Percentiles rank a stretch among this genome's conserved stretches.
Conservation (phyloP, 768 basidiomycete species). For the Mycena venus region DNA sequence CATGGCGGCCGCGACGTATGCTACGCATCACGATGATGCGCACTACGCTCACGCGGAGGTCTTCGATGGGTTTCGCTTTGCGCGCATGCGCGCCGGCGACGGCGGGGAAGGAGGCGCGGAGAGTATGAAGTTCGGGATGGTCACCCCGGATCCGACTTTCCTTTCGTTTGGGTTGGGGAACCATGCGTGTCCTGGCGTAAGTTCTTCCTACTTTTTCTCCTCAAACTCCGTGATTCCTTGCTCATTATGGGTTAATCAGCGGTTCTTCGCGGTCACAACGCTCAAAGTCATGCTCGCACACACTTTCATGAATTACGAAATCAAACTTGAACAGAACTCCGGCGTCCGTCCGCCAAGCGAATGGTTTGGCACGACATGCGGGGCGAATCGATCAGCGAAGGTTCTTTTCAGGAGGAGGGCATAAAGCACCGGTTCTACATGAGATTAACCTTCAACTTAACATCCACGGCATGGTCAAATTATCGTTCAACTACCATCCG, state of each 20-base stretch:
- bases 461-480: too few relatives aligned
- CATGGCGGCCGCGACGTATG: slow-evolving; percentile 38
- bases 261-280: slow-evolving; percentile 58
- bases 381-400: slow-evolving; percentile 41
- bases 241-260: slow-evolving; percentile 34
- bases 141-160: slow-evolving; percentile 48
- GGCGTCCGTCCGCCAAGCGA: slow-evolving; percentile 42
- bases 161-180: slow-evolving; percentile 38
- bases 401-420: slow-evolving; percentile 48
- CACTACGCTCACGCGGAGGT: slow-evolving; percentile 45
- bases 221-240: too few relatives aligned
- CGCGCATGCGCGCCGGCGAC: slow-evolving; percentile 43
- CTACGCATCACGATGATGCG: slow-evolving; percentile 36
- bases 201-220: not conserved
- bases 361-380: slow-evolving; percentile 37
- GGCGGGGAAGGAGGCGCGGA: slow-evolving; percentile 34
- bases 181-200: slow-evolving; percentile 29
- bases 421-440: too few relatives aligned
- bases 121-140: slow-evolving; percentile 47
- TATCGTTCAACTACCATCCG: too few relatives aligned
- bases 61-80: slow-evolving; percentile 61
- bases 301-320: slow-evolving; percentile 54
- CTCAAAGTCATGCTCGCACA: slow-evolving; percentile 62
- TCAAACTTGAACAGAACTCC: slow-evolving; percentile 50
- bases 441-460: too few relatives aligned